Evolutionary conservation across 805 yeast genomes (phyloP), one percentile per base, ranked within the genome.

Genomic region (Candida stauntonica): DNA sequence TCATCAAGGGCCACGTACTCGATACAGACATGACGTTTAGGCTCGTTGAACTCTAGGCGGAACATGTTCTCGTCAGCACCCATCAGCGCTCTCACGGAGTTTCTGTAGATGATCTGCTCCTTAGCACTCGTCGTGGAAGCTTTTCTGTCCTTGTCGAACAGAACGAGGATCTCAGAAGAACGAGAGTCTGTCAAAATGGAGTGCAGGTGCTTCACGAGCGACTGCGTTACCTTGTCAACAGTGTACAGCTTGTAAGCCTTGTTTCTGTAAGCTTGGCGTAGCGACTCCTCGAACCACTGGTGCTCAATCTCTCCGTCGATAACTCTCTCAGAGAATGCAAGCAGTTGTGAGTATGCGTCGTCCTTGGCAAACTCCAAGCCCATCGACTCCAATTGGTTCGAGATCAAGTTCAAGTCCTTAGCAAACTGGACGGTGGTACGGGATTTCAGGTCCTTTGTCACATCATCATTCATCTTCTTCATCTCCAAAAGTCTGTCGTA

Each of bases 181-280:
- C 80, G 84, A 6, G 74, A 60, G 59, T 93, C 98, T 8, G 86
- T 73, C 27, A 91, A 73, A 47, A 91, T 76, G 4, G 85, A 68
- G 53, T 93, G 97, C 61, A 88, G 77, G 60, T 93, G 96, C 61
- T 93, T 93, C 11, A 81, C 79, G 26, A 84, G 59, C 9, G 85
- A 75, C 55, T 87, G 95, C 16, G 88, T 76, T 18, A 89, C 95
- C 64, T 89, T 93, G 60, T 93, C 97, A 45, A 93, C 74, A 2
- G 98, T 91, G 66, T 88, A 91, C 40, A 93, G 64, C 60, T 87
- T 87, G 67, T 85, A 93, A 0, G 98, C 99, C 45, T 81, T 82
- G 64, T 91, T 93, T 55, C 93, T 77, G 66, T 85, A 93, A 0
- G 94, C 96, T 68, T 91, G 97, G 46, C 99, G 86, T 42, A 93